Evolutionary conservation across 331 rosid genomes (phyloP).

Genomic region (Stylosanthes scabra): DNA sequence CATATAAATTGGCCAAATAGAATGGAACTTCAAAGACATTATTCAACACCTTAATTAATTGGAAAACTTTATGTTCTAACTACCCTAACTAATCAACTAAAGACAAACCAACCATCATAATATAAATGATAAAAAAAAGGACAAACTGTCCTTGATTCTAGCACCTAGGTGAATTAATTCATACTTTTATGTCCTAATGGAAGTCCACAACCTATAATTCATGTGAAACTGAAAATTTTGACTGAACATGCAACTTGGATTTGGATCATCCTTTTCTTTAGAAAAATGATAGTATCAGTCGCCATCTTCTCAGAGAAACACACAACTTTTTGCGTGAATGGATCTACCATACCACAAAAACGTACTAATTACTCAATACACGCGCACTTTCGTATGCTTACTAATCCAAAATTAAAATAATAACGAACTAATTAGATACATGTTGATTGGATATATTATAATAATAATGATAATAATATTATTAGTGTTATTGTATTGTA

Average conservation of each 20-base stretch:
- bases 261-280: conserved; percentile 3
- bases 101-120: conserved; percentile 40
- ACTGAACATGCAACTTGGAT: conserved; percentile 3
- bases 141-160: conserved; percentile 20
- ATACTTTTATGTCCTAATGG: conserved; percentile 1
- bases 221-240: conserved; percentile 8
- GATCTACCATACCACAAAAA: conserved; percentile 17
- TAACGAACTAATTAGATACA: conserved; percentile 23
- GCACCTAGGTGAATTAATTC: conserved; percentile 12
- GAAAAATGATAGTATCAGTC: not conserved
- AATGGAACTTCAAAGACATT: conserved; percentile 13
- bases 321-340: not conserved
- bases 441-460: not conserved
- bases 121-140: not conserved
- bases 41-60: conserved; percentile 27
- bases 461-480: too few relatives aligned
- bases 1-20: conserved; percentile 3
- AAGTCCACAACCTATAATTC: conserved; percentile 20
- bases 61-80: conserved; percentile 11
- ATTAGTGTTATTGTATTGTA: too few relatives aligned
- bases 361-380: not conserved
- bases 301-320: not conserved
- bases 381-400: not conserved
- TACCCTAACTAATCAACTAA: conserved; percentile 44
- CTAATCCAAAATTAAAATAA: not conserved